Base-by-base conservation (phyloP, 345 rosid species). In the Pugionium cornutum region DNA sequence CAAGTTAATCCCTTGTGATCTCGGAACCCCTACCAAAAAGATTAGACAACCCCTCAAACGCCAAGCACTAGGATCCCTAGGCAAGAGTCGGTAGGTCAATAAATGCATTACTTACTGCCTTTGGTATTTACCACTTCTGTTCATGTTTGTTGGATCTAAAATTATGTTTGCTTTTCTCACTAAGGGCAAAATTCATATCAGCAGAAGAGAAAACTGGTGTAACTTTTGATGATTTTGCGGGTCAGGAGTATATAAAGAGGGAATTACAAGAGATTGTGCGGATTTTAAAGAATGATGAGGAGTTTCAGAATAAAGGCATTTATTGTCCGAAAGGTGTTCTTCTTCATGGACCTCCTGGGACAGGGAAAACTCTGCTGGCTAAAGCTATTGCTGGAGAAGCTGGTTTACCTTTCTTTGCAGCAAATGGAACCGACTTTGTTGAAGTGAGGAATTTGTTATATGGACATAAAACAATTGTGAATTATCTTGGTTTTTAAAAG, bases 361-460 rank as follows among this genome's bases (percentile, higher is more conserved):
- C 98, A 34, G 98, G 98, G 56, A 89, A 92, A 82, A 92, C 98
- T 31, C 81, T 92, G 66, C 77, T 92, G 62, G 98, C 98, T 57
- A 92, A 89, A 83, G 98, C 98, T 65, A 92, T 92, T 83, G 98
- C 97, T 32, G 98, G 98, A 70, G 98, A 92, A 87, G 95, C 98
- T 50, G 98, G 97, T 57, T 79, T 89, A 35, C 98, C 98, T 57
- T 92, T 92, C 78, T 92, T 92, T 74, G 95, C 98, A 1, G 92
- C 85, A 42, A 92, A 89, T 75, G 98, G 98, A 55, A 92, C 98
- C 28, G 98, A 92, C 73, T 92, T 89, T 81, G 98, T 92, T 31
- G 97, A 92, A 88, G 98, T 87, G 43, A 76, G 76, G 55, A 5
- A 10, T 72, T 46, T 11, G 42, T 29, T 64, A 3, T 33, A 30